A percentile compares a stretch with the other conserved stretches of the same genome.
Evolutionary conservation across 2,329 filamentous ascomycete genomes (phyloP).

Genomic region (Trichoderma breve): DNA sequence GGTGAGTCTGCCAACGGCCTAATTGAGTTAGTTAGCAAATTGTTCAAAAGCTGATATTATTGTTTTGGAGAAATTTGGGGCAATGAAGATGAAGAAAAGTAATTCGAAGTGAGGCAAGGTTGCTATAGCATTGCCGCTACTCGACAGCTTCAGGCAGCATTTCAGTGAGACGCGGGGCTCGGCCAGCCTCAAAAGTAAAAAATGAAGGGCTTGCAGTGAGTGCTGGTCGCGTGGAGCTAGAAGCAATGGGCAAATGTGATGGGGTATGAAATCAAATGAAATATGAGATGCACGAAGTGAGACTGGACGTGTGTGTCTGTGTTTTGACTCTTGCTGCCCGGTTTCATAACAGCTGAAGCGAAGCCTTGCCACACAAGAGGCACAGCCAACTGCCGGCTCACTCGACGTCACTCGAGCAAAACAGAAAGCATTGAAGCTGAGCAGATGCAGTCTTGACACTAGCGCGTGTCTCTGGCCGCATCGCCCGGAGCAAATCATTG

Average conservation of each 20-base stretch:
- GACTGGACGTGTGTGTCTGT: neutral
- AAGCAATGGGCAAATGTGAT: neutral
- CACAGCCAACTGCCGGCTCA: neutral
- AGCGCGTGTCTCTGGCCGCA: neutral
- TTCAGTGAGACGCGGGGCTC: conserved; percentile 22
- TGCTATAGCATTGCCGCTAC: neutral
- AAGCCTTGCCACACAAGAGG: neutral
- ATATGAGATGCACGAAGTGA: neutral
- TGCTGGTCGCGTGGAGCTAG: neutral
- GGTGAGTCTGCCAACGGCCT: conserved; percentile 60
- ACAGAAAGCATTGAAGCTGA: neutral
- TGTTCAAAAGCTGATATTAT: neutral
- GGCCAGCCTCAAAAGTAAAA: conserved; percentile 23
- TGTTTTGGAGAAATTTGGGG: neutral
- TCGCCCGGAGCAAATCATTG: neutral
- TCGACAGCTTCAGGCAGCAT: neutral
- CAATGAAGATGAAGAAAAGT: neutral
- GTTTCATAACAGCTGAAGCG: neutral
- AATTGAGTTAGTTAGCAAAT: conserved; percentile 36
- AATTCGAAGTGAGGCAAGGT: neutral
- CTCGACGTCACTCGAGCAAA: conserved; percentile 15
- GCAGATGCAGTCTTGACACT: neutral
- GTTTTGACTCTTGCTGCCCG: neutral
- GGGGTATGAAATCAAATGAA: neutral
- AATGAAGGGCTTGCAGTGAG: conserved; percentile 19